Evolutionary conservation across 495 filamentous ascomycete genomes (phyloP), one percentile per base, ranked within the genome.

Genomic region (Xylaria palmicola): DNA sequence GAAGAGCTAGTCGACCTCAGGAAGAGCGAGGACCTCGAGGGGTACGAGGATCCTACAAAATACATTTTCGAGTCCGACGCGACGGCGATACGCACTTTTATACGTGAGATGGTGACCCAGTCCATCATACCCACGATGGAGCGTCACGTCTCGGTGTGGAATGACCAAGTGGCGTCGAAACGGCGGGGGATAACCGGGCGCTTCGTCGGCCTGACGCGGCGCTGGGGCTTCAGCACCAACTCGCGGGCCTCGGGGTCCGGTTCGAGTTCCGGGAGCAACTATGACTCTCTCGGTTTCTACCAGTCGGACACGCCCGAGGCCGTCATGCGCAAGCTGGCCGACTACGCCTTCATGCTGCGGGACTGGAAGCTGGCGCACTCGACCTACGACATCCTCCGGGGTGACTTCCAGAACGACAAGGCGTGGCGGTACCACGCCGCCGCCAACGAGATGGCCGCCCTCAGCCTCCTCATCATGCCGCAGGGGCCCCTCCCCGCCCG

Each of bases 81-180:
- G 4, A 90, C 88, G 20, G 90, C 91, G 13, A 89, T 98, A 62
- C 87, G 85, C 49, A 89, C 88, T 1, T 91, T 98, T 65, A 83
- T 97, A 50, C 88, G 94, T 6, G 95, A 97, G 71, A 89, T 98
- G 78, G 88, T 94, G 13, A 92, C 88, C 8, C 93, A 97, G 68
- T 96, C 91, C 1, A 82, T 98, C 12, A 82, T 98, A 30, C 94
- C 94, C 0, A 91, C 88, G 56, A 98, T 98, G 95, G 94, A 98
- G 74, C 89, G 92, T 49, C 83, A 87, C 64, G 82, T 93, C 8
- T 87, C 92, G 24, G 83, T 90, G 3, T 98, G 94, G 94, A 98
- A 98, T 69, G 94, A 98, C 68, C 93, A 97, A 75, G 88, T 98
- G 7, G 92, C 91, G n/a, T 96, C 95, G 13, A 80, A 89, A 47